A percentile compares a stretch with the other conserved stretches of the same genome.
Evolutionary conservation across 306 rosid species (phyloP).

Genomic region (Hippophae rhamnoides): DNA sequence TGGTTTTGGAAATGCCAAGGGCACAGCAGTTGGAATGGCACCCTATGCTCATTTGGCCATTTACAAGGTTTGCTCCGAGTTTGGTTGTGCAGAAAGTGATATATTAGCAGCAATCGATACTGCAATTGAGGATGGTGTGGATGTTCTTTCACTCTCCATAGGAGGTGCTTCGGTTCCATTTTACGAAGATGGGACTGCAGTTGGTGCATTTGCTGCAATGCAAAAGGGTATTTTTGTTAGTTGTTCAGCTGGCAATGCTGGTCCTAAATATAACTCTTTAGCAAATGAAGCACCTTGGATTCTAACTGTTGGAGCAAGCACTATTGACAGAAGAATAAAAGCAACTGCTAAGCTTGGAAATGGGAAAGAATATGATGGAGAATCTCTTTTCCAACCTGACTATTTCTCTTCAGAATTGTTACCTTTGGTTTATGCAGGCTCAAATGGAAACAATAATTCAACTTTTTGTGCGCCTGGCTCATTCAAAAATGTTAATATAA

Average conservation of each 20-base stretch:
- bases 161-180: constrained; percentile 23
- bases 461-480: constrained; percentile 20
- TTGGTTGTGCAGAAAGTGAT: constrained; percentile 14
- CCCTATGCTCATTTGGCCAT: constrained; percentile 62
- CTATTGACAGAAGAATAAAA: constrained; percentile 42
- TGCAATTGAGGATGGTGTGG: constrained; percentile 41
- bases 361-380: constrained; percentile 33
- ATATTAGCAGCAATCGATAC: constrained; percentile 27
- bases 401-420: constrained; percentile 15
- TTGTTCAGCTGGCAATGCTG: constrained; percentile 51
- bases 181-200: constrained; percentile 38
- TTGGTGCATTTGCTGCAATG: constrained; percentile 58
- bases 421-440: constrained; percentile 42
- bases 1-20: constrained; percentile 56
- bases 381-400: constrained; percentile 28
- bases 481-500: constrained; percentile 8
- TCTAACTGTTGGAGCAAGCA: constrained; percentile 39
- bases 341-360: constrained; percentile 41
- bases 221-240: constrained; percentile 69
- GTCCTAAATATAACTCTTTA: constrained; percentile 37
- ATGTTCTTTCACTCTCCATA: constrained; percentile 59
- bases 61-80: constrained; percentile 19
- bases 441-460: constrained; percentile 7
- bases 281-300: constrained; percentile 73
- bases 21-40: constrained; percentile 69